Evolutionary conservation across 164 flowering plant species (phyloP), one percentile per base, ranked within the genome.

Genomic region (Annona cherimola): DNA sequence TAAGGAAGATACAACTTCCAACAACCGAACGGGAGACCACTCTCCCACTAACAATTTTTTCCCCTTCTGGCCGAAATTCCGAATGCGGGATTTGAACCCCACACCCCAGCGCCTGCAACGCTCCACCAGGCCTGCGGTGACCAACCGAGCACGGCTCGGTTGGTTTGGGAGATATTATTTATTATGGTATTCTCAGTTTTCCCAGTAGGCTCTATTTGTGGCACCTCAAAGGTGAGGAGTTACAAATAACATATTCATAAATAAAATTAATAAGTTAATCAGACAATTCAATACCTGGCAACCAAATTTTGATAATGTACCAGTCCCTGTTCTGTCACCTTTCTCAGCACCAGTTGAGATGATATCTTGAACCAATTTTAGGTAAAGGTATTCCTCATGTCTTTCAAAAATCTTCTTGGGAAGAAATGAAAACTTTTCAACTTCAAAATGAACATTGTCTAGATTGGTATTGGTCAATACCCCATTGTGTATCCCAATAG

Each of bases 241-340:
- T 64, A 39, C 4, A 40, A 64, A 18, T 9, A 64, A 66, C 16
- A 66, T 43, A 68, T 63, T 11, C 14, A 68, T 4, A 20, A 70
- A 19, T 7, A 61, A 70, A 70, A 18, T n/a, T 20, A 45, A 64
- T 14, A 1, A 42, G 42, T 41, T 9, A 39, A 8, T 18, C 45
- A 16, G 14, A 39, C 54, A 7, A 40, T 39, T 4, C 11, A 72
- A 54, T 74, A 93, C 99, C 99, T 90, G 98, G 77, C 98, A 93
- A 71, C 98, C 99, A 83, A 95, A 95, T 81, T 88, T 91, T 3
- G 98, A 93, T n/a, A 90, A 68, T 41, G 96, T 91, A 46, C 98
- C 99, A 75, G 98, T 93, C 70, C 98, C 94, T 5, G 98, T 95
- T 74, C 96, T 86, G 75, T 95, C 99, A 84, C 82, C 90, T 77